These are phyloP conservation scores for Dendrobium nobile DNA, from an alignment of 106 monocot genomes.

Conservation along the genomic window DNA sequence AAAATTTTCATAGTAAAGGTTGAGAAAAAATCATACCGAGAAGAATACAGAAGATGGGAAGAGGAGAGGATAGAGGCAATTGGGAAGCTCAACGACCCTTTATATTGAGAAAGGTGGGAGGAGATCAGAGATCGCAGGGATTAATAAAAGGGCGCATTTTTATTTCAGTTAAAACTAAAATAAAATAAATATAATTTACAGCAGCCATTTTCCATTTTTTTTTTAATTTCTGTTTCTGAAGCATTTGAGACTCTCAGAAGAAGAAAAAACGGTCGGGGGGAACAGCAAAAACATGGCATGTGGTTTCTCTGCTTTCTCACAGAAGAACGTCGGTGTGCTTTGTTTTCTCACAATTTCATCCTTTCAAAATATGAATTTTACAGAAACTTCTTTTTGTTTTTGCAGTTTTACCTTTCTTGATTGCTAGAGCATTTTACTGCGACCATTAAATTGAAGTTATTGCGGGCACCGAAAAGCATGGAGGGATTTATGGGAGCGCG, in stretches of 20 bases:
- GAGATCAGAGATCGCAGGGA: not conserved
- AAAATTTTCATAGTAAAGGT: not conserved
- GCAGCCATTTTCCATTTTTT: not conserved
- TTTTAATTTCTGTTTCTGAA: not conserved
- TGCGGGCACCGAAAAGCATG: not conserved
- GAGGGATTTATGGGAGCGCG: not conserved
- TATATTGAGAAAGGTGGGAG: not conserved
- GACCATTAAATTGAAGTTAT: not conserved
- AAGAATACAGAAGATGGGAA: not conserved
- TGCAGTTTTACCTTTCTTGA: not conserved
- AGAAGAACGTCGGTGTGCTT: not conserved
- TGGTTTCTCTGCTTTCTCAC: not conserved
- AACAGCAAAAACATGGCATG: slow-evolving; percentile 4
- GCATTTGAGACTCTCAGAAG: not conserved
- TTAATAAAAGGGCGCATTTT: not conserved
- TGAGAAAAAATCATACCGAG: not conserved
- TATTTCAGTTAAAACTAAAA: not conserved
- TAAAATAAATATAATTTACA: not conserved
- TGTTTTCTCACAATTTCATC: not conserved
- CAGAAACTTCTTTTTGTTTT: not conserved
- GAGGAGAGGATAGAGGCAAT: not conserved
- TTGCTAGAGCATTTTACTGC: not conserved
- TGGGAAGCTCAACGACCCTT: slow-evolving; percentile 4
- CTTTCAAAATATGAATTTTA: not conserved
- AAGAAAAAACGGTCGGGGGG: not conserved